These are phyloP conservation scores for Trametes sanguinea DNA, from an alignment of 768 basidiomycete species.

Conservation along the genomic window DNA sequence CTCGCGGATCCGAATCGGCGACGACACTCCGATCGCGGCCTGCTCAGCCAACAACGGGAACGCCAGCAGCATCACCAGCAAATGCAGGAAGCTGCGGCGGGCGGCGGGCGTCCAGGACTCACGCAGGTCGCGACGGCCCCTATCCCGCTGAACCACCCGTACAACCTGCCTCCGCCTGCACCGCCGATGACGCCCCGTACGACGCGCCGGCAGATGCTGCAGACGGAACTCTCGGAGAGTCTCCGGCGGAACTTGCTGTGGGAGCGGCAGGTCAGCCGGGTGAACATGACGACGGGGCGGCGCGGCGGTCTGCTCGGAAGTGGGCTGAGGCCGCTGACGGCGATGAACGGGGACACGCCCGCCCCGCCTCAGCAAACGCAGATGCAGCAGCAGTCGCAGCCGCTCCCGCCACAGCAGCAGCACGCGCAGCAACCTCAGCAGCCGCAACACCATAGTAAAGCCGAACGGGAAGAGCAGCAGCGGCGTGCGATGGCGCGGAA, in stretches of 20 bases:
- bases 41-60: conserved; percentile 18
- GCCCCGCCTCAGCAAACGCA: background rate
- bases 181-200: conserved; percentile 83
- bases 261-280: conserved; percentile 70
- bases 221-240: conserved; percentile 83
- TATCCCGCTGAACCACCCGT: conserved; percentile 63
- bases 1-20: conserved; percentile 47
- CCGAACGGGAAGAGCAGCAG: conserved; percentile 44
- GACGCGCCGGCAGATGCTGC: conserved; percentile 80
- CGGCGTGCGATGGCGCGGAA: conserved; percentile 55
- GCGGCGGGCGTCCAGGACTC: conserved; percentile 25
- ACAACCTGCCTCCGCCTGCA: conserved; percentile 67
- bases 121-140: conserved; percentile 48
- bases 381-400: conserved; percentile 17
- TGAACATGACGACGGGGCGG: conserved; percentile 42
- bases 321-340: conserved; percentile 38
- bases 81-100: background rate
- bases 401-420: conserved; percentile 15
- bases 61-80: conserved; percentile 26
- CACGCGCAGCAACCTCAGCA: conserved; percentile 17
- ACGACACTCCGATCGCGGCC: conserved; percentile 39
- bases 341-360: conserved; percentile 26
- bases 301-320: conserved; percentile 29
- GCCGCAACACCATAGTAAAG: conserved; percentile 38
- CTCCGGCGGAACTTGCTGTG: conserved; percentile 79